phyloP scores from a whole-genome alignment of 2,329 filamentous ascomycete genomes.

The Trichoderma arundinaceum region DNA sequence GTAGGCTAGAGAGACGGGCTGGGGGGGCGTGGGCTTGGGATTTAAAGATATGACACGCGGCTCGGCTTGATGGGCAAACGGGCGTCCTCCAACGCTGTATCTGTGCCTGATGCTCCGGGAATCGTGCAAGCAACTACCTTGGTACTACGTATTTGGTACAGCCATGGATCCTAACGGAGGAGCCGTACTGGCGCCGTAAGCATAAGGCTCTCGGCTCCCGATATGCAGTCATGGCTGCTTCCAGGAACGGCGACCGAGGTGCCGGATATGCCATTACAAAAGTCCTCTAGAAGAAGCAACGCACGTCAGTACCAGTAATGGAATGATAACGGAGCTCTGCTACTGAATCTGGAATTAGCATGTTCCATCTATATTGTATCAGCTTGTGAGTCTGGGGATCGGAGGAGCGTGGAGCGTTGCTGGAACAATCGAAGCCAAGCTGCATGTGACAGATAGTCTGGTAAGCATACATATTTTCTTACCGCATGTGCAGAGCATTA shows the following conservation, averaged over 20 bases:
- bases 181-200: neutral
- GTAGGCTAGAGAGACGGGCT: slow-evolving; percentile 1
- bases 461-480: too few species aligned
- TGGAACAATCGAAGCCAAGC: too few species aligned
- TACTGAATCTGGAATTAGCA: slow-evolving; percentile 1
- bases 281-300: neutral
- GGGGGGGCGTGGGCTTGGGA: neutral
- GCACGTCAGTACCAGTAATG: neutral
- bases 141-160: too few species aligned
- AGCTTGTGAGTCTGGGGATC: neutral
- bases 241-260: slow-evolving; percentile 5
- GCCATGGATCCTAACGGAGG: neutral
- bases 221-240: slow-evolving; percentile 1
- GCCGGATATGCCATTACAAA: neutral
- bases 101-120: neutral
- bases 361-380: neutral
- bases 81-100: neutral
- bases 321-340: neutral
- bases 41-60: slow-evolving; percentile 20
- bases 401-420: neutral
- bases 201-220: neutral
- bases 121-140: neutral
- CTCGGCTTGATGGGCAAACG: neutral
- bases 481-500: too few species aligned
- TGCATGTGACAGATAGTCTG: neutral